Percentiles rank a stretch among this genome's conserved stretches.
Evolutionary conservation across 2,329 filamentous ascomycete genomes (phyloP).

Genomic region (Cercospora sesami): DNA sequence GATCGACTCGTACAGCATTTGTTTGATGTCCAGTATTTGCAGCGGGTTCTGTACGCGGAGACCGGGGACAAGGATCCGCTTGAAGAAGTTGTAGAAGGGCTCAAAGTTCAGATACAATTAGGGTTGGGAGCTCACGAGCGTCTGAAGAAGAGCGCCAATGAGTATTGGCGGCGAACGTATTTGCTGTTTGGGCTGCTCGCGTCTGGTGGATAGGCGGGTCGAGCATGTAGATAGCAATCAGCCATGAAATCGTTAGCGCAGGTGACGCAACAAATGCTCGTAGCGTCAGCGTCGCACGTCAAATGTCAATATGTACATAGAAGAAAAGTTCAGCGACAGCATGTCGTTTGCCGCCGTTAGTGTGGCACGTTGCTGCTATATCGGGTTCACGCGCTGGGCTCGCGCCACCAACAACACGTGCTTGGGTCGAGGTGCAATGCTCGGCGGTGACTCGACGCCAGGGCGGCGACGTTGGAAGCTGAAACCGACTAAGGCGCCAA

Average conservation of each 20-base stretch:
- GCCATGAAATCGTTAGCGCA: neutral
- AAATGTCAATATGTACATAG: neutral
- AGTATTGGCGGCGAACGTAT: constrained; percentile 81
- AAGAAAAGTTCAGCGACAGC: neutral
- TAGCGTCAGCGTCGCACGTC: neutral
- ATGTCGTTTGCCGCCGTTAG: neutral
- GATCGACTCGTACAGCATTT: constrained; percentile 41
- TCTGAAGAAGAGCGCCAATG: constrained; percentile 63
- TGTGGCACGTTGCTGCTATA: neutral
- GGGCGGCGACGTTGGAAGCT: constrained; percentile 3
- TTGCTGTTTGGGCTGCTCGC: constrained; percentile 77
- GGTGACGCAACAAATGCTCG: neutral
- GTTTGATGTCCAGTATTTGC: constrained; percentile 49
- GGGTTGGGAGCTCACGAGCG: constrained; percentile 53
- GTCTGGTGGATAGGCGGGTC: constrained; percentile 12
- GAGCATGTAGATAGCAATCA: constrained; percentile 2
- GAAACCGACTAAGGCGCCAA: constrained; percentile 3
- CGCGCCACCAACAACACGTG: neutral
- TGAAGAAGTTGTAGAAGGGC: constrained; percentile 39
- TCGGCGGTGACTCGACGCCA: neutral
- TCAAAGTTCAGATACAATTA: constrained; percentile 51
- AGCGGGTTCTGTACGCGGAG: constrained; percentile 26
- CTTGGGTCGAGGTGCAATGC: neutral
- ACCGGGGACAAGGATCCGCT: neutral
- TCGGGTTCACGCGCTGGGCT: neutral